phyloP scores from a whole-genome alignment of 306 rosid genomes.

The Prinsepia uniflora region DNA sequence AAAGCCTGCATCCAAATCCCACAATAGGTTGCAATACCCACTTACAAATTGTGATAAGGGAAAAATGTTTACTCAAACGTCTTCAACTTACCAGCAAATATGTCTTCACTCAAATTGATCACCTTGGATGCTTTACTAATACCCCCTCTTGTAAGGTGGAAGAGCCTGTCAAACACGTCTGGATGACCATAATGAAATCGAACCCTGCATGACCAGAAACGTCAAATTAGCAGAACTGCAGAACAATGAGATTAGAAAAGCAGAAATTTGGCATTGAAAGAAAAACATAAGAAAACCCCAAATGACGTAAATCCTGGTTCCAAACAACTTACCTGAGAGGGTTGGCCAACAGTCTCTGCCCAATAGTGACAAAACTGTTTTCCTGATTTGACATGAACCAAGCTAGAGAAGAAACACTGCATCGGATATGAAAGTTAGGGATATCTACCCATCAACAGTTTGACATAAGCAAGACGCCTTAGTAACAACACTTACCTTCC shows the following conservation, averaged over 20 bases:
- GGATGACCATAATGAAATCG: slow-evolving; percentile 99
- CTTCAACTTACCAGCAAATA: slow-evolving; percentile 76
- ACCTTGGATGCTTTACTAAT: slow-evolving; percentile 96
- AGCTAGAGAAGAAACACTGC: slow-evolving; percentile 98
- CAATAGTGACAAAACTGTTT: slow-evolving; percentile 96
- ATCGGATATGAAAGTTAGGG: slow-evolving; percentile 23
- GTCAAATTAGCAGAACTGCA: neutral
- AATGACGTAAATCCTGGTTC: neutral
- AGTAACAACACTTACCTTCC: slow-evolving; percentile 56
- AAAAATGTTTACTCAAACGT: neutral
- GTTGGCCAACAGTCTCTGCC: slow-evolving; percentile 93
- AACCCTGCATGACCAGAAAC: slow-evolving; percentile 52
- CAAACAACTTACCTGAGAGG: slow-evolving; percentile 66
- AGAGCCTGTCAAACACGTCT: slow-evolving; percentile 91
- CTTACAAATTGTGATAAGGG: neutral
- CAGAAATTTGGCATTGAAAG: neutral
- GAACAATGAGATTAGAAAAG: neutral
- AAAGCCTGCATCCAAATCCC: slow-evolving; percentile 55
- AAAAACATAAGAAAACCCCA: neutral
- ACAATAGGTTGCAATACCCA: neutral
- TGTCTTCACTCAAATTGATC: slow-evolving; percentile 97
- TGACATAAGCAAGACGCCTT: neutral
- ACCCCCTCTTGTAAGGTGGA: slow-evolving; percentile 96
- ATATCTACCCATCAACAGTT: neutral
- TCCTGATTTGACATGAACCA: slow-evolving; percentile 99